Percentiles rank a stretch among this genome's conserved stretches.
These are phyloP conservation scores for Vanrija sp. DNA, from an alignment of 1,284 basidiomycete genomes.

Conservation along the genomic window DNA sequence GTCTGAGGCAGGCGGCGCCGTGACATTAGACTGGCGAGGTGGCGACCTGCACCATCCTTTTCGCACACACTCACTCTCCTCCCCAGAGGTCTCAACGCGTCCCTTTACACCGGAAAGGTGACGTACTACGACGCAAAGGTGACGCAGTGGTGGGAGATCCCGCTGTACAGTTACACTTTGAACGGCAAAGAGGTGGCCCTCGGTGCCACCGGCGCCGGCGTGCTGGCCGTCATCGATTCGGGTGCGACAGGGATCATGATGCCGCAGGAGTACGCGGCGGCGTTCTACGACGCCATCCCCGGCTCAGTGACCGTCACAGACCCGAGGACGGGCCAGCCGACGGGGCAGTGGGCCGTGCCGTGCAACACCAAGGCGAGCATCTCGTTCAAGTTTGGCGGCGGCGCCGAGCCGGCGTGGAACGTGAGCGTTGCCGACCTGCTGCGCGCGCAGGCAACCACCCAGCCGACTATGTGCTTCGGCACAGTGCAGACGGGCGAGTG, in stretches of 20 bases:
- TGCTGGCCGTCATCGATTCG: conserved; percentile 4
- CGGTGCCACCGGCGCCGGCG: not conserved
- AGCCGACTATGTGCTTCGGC: not conserved
- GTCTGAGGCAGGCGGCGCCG: too few relatives aligned
- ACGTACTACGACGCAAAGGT: not conserved
- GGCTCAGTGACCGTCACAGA: conserved; percentile 18
- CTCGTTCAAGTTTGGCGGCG: conserved; percentile 60
- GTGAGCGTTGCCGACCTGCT: conserved; percentile 2
- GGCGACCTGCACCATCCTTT: not conserved
- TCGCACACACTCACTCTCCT: not conserved
- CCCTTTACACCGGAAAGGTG: not conserved
- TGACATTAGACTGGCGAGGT: too few relatives aligned
- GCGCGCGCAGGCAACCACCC: not conserved
- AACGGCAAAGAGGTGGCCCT: not conserved
- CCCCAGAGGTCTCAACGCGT: not conserved
- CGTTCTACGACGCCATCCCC: conserved; percentile 1
- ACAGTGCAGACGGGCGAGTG: too few relatives aligned
- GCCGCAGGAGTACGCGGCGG: not conserved
- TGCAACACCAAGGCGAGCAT: conserved; percentile 67
- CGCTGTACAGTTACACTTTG: not conserved
- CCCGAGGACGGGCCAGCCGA: not conserved
- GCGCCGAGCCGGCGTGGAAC: not conserved
- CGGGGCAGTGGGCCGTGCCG: conserved; percentile 43
- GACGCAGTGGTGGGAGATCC: not conserved
- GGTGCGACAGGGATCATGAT: conserved; percentile 6